Conservation (phyloP, 129 eudicot species). For the Scalesia atractyloides region DNA sequence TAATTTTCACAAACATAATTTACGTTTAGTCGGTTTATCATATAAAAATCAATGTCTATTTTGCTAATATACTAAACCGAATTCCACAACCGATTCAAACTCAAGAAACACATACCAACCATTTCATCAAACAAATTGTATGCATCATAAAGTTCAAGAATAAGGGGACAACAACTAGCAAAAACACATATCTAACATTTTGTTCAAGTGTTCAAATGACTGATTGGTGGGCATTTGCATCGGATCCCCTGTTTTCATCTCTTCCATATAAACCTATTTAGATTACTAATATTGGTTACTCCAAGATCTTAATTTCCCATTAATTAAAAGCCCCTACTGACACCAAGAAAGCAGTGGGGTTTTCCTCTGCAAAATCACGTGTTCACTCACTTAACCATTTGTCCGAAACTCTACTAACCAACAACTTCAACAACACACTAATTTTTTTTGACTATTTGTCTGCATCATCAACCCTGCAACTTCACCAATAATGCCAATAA, state of each 20-base stretch:
- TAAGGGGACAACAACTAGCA: slow-evolving; percentile 1
- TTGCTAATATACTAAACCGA: no score
- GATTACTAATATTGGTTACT: slow-evolving; percentile 8
- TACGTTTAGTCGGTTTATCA: no score
- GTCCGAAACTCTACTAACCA: slow-evolving; percentile 32
- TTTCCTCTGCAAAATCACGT: slow-evolving; percentile 24
- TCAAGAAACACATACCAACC: no score
- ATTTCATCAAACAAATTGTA: no score
- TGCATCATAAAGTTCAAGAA: no score
- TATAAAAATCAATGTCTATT: no score
- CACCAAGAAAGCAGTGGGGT: slow-evolving; percentile 31
- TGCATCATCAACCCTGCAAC: slow-evolving; percentile 18
- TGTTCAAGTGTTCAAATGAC: background rate
- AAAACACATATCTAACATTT: background rate
- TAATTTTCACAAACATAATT: no score
- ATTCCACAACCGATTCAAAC: no score
- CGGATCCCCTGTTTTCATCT: slow-evolving; percentile 28
- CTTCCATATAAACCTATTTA: slow-evolving; percentile 17
- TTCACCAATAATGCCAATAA: slow-evolving; percentile 12
- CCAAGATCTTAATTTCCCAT: slow-evolving; percentile 17
- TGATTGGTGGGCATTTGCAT: slow-evolving; percentile 29
- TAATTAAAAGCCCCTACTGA: slow-evolving; percentile 25
- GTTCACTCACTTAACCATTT: slow-evolving; percentile 31
- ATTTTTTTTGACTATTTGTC: slow-evolving; percentile 22
- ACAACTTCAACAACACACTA: slow-evolving; percentile 19